Base-by-base conservation (phyloP, 2,329 filamentous ascomycete genomes). In the Tympanopsis confertula region DNA sequence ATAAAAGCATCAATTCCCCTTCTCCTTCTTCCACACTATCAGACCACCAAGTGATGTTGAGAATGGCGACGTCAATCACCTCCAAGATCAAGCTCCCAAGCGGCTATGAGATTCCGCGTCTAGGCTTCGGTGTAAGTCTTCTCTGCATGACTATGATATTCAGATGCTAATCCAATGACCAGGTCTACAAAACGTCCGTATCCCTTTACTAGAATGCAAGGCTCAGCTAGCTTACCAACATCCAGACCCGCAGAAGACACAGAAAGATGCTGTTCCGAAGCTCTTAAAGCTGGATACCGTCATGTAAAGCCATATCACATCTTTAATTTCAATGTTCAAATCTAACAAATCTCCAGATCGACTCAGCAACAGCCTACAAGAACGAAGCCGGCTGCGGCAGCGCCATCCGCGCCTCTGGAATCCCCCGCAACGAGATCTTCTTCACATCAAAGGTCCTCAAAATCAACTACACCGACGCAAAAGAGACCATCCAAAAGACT, bases 401-500 rank as follows among this genome's bases (percentile, higher is more conserved):
- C 5, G 61, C 62, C 24, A 63, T 74, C 40, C 49, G 58, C 26
- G 36, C 42, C 3, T 56, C 60, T 32, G 57, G 54, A 15, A 39
- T 70, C 4, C 55, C 65, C 5, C 62, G 70, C 35, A 57, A 58
- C 19, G 56, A 69, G 2, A 54, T 74, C 52, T 74, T 69, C 58
- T 73, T 71, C 57, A 74, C 70, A 22, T 66, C 68, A 45, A 75
- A 75, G 52, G 58, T 75, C 14, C 66, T 67, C n/a, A 43, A 42
- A 20, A 51, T 69, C 20, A 56, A 56, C 43, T 91, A 89, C 50
- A 69, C 78, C 13, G 69, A 64, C 40, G 70, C 82, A 17, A 78
- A 76, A 54, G 64, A 65, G 13, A 71, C 78, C 45, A 68, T 93
- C 44, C 60, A 79, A 44, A 61, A 68, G 38, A 82, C 78, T 13